These are phyloP conservation scores for Mortierella claussenii DNA, from an alignment of 192 early-diverging fungal genomes.

Conservation along the genomic window DNA sequence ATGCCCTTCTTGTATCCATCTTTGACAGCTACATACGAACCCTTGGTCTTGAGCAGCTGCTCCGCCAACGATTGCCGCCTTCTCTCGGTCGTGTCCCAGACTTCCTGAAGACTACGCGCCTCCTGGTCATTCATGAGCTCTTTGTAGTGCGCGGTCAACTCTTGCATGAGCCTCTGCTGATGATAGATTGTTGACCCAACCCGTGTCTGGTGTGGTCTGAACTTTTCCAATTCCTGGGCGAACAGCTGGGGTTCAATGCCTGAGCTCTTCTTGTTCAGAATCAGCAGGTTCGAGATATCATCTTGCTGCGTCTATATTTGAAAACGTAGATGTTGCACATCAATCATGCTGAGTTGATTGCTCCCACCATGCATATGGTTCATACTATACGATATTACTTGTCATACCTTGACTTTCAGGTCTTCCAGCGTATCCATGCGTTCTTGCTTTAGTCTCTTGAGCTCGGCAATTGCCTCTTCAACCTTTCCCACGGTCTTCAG, in stretches of 20 bases:
- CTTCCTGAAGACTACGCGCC: conserved; percentile 70
- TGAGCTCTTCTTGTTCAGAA: conserved; percentile 78
- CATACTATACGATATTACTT: background rate
- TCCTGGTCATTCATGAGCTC: conserved; percentile 78
- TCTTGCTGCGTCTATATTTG: conserved; percentile 75
- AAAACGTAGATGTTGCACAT: background rate
- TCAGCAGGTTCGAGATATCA: conserved; percentile 85
- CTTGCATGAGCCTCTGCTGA: conserved; percentile 79
- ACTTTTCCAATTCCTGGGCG: conserved; percentile 92
- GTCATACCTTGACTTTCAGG: conserved; percentile 76
- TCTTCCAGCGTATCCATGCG: conserved; percentile 74
- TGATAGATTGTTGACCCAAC: conserved; percentile 77
- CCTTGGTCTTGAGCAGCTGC: conserved; percentile 73
- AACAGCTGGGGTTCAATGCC: conserved; percentile 90
- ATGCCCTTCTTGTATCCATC: conserved; percentile 71
- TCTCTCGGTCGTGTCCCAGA: conserved; percentile 74
- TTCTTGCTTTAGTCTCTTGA: conserved; percentile 78
- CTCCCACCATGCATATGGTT: no score
- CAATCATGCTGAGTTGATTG: background rate
- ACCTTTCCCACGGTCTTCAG: conserved; percentile 69
- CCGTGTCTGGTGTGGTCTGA: conserved; percentile 79
- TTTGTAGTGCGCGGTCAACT: conserved; percentile 80
- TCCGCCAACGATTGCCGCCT: conserved; percentile 72
- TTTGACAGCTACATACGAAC: conserved; percentile 71
- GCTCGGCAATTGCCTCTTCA: conserved; percentile 68